phyloP scores from a whole-genome alignment of 2,329 filamentous ascomycete species.

The Colletotrichum cereale region DNA sequence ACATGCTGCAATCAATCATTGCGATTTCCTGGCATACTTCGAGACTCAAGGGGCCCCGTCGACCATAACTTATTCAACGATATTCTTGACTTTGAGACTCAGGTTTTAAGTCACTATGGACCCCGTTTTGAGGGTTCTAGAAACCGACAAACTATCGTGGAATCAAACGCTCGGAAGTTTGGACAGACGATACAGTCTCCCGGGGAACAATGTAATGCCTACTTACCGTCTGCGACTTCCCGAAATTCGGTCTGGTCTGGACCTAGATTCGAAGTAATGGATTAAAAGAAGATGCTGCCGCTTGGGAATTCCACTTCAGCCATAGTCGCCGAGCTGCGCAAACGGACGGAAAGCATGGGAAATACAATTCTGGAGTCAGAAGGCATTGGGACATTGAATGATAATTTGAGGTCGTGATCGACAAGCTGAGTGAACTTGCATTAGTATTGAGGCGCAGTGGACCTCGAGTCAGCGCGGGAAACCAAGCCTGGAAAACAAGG shows the following conservation, averaged over 20 bases:
- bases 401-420: not conserved
- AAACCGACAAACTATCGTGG: not conserved
- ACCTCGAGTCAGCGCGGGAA: not conserved
- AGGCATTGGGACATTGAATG: not conserved
- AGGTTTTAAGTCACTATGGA: not conserved
- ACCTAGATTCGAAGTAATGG: not conserved
- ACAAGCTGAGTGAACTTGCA: not conserved
- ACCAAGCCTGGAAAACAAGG: conserved; percentile 1
- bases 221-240: not conserved
- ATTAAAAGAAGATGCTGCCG: not conserved
- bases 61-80: too few species aligned
- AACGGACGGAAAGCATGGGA: not conserved
- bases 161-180: not conserved
- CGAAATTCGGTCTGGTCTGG: not conserved
- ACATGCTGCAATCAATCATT: too few species aligned
- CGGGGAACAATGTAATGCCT: not conserved
- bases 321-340: not conserved
- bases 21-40: too few species aligned
- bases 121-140: not conserved
- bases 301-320: not conserved
- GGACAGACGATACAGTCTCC: not conserved
- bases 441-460: conserved; percentile 13
- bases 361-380: not conserved
- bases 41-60: too few species aligned
- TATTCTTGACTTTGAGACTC: too few species aligned